A percentile compares a stretch with the other conserved stretches of the same genome.
phyloP scores from a whole-genome alignment of 192 early-diverging fungal genomes.

The Lobosporangium transversale region DNA sequence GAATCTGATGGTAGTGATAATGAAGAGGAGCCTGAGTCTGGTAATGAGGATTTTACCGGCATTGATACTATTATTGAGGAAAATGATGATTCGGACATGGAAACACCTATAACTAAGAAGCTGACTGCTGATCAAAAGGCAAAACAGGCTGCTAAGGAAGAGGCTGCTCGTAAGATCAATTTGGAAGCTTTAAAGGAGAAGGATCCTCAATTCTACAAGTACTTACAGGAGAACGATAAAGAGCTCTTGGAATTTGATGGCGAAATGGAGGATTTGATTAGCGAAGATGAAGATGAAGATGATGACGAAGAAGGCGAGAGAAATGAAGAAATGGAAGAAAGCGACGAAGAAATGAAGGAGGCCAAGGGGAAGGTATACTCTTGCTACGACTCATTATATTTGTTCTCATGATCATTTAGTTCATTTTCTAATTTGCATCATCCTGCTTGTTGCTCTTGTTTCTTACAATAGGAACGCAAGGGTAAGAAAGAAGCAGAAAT shows the following conservation, averaged over 20 bases:
- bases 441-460: no score
- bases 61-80: constrained; percentile 69
- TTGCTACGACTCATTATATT: no score
- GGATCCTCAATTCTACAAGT: constrained; percentile 95
- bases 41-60: constrained; percentile 61
- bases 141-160: constrained; percentile 49
- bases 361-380: constrained; percentile 33
- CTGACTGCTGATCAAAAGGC: constrained; percentile 33
- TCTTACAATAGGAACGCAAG: no score
- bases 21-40: constrained; percentile 63
- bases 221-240: constrained; percentile 86
- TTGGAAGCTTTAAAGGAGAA: constrained; percentile 84
- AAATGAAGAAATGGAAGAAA: constrained; percentile 40
- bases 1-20: constrained; percentile 60
- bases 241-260: constrained; percentile 82
- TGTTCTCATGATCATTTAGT: no score
- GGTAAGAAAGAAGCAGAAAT: constrained; percentile 34
- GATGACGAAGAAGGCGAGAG: constrained; percentile 42
- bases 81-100: constrained; percentile 50
- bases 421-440: no score
- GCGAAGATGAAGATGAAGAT: constrained; percentile 58
- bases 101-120: constrained; percentile 29
- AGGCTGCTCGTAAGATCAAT: constrained; percentile 79
- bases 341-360: constrained; percentile 28
- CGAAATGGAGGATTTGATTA: constrained; percentile 56